Percentiles rank a stretch among this genome's conserved stretches.
Evolutionary conservation across 495 filamentous ascomycete genomes (phyloP).

Genomic region (Pyronema domesticum): DNA sequence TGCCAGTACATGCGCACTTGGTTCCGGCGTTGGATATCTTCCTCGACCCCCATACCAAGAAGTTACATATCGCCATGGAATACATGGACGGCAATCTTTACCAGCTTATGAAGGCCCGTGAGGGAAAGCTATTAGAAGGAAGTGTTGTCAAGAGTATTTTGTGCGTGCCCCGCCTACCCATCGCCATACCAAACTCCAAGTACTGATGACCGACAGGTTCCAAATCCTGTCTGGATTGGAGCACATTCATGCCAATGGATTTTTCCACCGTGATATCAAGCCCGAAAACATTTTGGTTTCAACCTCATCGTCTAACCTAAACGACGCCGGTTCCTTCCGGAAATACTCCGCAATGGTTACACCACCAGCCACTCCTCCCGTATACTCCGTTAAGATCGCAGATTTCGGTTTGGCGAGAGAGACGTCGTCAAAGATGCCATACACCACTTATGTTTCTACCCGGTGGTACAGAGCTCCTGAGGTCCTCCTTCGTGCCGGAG

Average conservation of each 20-base stretch:
- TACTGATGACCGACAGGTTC: constrained; percentile 29
- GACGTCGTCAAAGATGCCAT: constrained; percentile 86
- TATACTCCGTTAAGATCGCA: constrained; percentile 94
- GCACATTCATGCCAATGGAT: constrained; percentile 90
- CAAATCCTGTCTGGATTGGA: constrained; percentile 93
- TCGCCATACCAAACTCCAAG: background rate
- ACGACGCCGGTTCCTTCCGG: constrained; percentile 64
- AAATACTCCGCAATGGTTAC: constrained; percentile 87
- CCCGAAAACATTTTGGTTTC: constrained; percentile 98
- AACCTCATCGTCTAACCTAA: constrained; percentile 53
- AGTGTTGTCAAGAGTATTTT: constrained; percentile 93
- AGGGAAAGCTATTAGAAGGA: constrained; percentile 81
- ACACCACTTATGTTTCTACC: constrained; percentile 97
- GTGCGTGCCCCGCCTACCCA: constrained; percentile 7
- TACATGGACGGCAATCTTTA: constrained; percentile 99
- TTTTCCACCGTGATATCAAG: constrained; percentile 99
- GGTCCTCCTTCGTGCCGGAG: constrained; percentile 80
- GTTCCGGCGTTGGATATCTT: constrained; percentile 98
- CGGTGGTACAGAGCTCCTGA: constrained; percentile 97
- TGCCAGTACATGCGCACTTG: constrained; percentile 75
- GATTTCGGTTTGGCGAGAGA: constrained; percentile 98
- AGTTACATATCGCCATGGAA: constrained; percentile 97
- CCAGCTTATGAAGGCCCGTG: constrained; percentile 94
- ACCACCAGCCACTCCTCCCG: constrained; percentile 79
- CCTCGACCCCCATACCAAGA: constrained; percentile 83